Conservation (phyloP, 2,329 filamentous ascomycete genomes). For the Botryotinia globosa region DNA sequence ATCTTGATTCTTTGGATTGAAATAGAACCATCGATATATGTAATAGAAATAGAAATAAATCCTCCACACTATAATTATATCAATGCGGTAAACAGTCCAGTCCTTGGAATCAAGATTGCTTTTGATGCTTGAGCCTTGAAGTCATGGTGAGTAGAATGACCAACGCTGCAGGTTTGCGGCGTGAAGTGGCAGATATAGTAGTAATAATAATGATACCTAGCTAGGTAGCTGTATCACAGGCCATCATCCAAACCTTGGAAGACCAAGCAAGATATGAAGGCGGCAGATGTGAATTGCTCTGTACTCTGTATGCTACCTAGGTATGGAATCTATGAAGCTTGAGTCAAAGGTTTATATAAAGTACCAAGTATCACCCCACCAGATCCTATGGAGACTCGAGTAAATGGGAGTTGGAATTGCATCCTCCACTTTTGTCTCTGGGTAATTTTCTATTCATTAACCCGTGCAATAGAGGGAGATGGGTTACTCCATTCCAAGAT, state of each 20-base stretch:
- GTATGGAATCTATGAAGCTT: neutral
- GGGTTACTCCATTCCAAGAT: neutral
- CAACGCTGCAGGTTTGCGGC: neutral
- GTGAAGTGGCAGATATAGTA: neutral
- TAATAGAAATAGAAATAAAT: neutral
- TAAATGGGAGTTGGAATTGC: conserved; percentile 3
- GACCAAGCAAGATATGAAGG: neutral
- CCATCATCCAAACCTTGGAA: neutral
- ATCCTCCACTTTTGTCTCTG: conserved; percentile 7
- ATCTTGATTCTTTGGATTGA: neutral
- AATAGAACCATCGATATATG: no score
- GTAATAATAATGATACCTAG: no score
- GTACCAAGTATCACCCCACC: neutral
- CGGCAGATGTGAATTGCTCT: neutral
- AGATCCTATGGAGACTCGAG: neutral
- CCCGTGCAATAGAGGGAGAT: neutral
- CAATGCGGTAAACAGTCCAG: neutral
- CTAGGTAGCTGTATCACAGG: neutral
- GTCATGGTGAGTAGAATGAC: neutral
- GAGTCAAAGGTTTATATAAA: neutral
- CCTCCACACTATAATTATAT: neutral
- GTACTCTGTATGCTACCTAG: no score
- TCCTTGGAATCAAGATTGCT: neutral
- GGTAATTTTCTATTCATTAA: neutral
- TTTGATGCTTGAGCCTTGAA: neutral